Percentiles rank a stretch among this genome's conserved stretches.
phyloP scores from a whole-genome alignment of 148 eudicot genomes.

The Oxyria digyna region DNA sequence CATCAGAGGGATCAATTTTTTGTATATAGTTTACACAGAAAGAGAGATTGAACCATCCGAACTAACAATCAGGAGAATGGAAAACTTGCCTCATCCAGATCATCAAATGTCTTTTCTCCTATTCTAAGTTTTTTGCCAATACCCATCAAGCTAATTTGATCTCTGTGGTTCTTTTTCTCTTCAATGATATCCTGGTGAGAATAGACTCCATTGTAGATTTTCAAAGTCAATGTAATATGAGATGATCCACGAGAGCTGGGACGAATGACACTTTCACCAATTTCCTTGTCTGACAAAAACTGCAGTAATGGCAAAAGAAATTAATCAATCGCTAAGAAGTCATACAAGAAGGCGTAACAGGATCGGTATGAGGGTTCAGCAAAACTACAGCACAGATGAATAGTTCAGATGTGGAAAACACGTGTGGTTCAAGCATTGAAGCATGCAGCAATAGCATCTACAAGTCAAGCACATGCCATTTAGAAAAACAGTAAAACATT shows the following conservation, averaged over 20 bases:
- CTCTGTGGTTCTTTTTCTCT: conserved; percentile 95
- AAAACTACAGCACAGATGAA: background rate
- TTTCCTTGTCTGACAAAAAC: conserved; percentile 74
- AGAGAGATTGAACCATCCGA: background rate
- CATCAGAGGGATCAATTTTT: background rate
- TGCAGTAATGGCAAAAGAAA: conserved; percentile 16
- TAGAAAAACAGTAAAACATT: background rate
- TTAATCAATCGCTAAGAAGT: background rate
- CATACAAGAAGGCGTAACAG: background rate
- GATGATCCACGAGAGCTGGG: conserved; percentile 95
- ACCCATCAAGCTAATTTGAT: conserved; percentile 80
- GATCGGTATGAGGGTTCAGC: background rate
- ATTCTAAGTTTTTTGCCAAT: conserved; percentile 83
- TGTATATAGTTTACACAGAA: background rate
- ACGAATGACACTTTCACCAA: conserved; percentile 86
- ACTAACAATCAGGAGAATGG: background rate
- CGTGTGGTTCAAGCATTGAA: background rate
- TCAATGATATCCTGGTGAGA: conserved; percentile 90
- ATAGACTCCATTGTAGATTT: conserved; percentile 80
- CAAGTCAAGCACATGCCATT: background rate
- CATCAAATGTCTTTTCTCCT: conserved; percentile 88
- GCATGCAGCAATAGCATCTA: background rate
- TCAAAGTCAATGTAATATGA: conserved; percentile 70
- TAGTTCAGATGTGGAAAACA: background rate
- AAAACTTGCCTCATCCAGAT: conserved; percentile 77